Evolutionary conservation across 1,284 basidiomycete genomes (phyloP), one percentile per base, ranked within the genome.

Genomic region (Trametes sp.): DNA sequence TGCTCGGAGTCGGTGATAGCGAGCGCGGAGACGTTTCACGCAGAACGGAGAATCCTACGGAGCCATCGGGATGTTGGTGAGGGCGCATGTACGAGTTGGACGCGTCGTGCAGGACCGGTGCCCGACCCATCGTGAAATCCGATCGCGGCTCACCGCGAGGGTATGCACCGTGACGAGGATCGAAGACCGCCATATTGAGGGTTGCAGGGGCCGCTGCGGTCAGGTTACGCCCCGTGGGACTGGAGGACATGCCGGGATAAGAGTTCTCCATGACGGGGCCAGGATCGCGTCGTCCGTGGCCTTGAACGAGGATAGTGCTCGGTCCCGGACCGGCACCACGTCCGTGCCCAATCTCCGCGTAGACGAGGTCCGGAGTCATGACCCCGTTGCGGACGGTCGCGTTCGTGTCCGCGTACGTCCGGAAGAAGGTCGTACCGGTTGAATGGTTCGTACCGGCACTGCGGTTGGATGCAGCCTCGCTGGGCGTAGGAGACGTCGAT

Each of bases 271-370:
- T 57, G 16, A 66, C 56, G 3, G 69, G 57, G 7, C 69, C 70
- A 16, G 57, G 11, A 23, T 65, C 61, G 29, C 70, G 67, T 19
- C 67, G 49, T 14, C 48, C 49, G 26, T 62, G 66, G 14, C 59
- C 65, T 31, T 69, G 71, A 16, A 65, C 62, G 36, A 64, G 65
- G 33, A 68, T 67, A 8, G 71, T 68, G 48, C 67, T 70, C 33
- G 70, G 68, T 33, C 69, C 66, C 56, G 69, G 60, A 41, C 68
- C 80, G 29, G 81, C 77, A 16, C 87, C 88, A 33, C 87, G 81
- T 6, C 89, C 90, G 69, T 91, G 89, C 10, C 90, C 90, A 61
- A 91, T 87, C 71, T 93, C 90, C 2, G 90, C 89, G 66, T 84
- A 91, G 63, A 89, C 82, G 52, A 91, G 79, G 70, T 92, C 90